phyloP scores from a whole-genome alignment of 208 protist species.

The Strigomonas culicis region DNA sequence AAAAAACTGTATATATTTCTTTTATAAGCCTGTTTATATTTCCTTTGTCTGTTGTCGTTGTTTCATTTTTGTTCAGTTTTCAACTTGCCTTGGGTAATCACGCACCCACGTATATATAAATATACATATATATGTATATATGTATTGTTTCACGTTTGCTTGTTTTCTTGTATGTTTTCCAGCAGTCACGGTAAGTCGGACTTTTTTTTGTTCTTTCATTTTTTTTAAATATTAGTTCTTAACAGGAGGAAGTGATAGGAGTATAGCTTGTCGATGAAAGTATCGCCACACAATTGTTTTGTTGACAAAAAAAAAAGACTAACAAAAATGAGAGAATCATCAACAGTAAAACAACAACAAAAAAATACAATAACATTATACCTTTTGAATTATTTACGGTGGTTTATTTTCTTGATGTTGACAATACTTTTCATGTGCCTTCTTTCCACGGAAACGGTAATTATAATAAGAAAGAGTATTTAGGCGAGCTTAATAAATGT shows the following conservation, averaged over 20 bases:
- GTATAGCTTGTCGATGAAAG: too few relatives aligned
- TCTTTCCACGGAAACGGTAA: background rate
- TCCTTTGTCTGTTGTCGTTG: background rate
- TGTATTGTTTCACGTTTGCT: background rate
- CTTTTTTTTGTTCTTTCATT: background rate
- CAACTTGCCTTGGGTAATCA: too few relatives aligned
- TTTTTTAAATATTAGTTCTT: background rate
- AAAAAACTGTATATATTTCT: conserved; percentile 14
- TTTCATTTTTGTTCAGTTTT: background rate
- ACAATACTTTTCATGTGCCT: background rate
- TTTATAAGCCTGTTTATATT: conserved; percentile 6
- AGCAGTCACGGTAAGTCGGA: background rate
- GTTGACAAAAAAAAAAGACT: too few relatives aligned
- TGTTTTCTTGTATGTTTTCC: background rate
- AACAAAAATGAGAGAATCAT: background rate
- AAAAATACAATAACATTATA: conserved; percentile 1
- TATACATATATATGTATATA: background rate
- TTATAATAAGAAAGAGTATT: too few relatives aligned
- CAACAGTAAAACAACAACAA: background rate
- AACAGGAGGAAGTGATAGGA: too few relatives aligned
- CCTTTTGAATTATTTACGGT: conserved; percentile 3
- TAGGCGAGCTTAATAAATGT: background rate
- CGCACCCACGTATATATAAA: background rate
- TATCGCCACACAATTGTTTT: too few relatives aligned
- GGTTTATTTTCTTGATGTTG: conserved; percentile 15